A percentile compares a stretch with the other conserved stretches of the same genome.
Conservation (phyloP, 345 rosid genomes). For the Clarkia xantiana region DNA sequence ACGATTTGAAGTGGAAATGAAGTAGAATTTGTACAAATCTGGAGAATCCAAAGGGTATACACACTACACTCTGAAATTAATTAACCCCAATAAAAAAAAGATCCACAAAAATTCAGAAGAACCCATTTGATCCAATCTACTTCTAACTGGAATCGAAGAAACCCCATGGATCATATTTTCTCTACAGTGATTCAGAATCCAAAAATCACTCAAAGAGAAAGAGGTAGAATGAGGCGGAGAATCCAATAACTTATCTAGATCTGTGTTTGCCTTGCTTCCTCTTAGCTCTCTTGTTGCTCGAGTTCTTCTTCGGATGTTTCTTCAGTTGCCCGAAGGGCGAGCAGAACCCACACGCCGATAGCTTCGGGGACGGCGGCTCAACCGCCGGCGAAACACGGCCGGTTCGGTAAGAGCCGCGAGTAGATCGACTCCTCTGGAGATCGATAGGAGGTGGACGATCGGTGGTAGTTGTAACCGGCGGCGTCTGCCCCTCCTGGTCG, state of each 20-base stretch:
- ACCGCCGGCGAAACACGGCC: constrained; percentile 68
- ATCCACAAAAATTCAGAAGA: too few relatives aligned
- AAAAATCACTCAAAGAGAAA: too few relatives aligned
- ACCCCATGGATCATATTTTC: too few relatives aligned
- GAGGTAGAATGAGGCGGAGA: too few relatives aligned
- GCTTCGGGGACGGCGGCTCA: constrained; percentile 76
- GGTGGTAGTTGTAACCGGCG: constrained; percentile 1
- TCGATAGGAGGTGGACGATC: constrained; percentile 8
- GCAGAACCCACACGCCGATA: constrained; percentile 78
- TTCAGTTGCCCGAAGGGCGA: constrained; percentile 43
- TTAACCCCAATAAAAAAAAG: too few relatives aligned
- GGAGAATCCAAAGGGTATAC: too few relatives aligned
- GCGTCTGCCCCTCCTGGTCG: neutral
- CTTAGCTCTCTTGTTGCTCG: constrained; percentile 9
- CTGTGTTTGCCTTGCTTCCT: constrained; percentile 23
- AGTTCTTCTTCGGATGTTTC: constrained; percentile 28
- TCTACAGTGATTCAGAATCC: too few relatives aligned
- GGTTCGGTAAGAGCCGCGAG: constrained; percentile 28
- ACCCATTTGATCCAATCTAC: too few relatives aligned
- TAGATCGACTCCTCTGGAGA: constrained; percentile 65
- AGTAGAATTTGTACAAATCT: too few relatives aligned
- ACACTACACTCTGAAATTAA: too few relatives aligned
- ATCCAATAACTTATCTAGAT: constrained; percentile 16
- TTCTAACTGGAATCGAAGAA: too few relatives aligned
- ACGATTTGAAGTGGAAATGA: neutral